phyloP scores from a whole-genome alignment of 352 stramenopile genomes.

The Phytopythium delawarense region DNA sequence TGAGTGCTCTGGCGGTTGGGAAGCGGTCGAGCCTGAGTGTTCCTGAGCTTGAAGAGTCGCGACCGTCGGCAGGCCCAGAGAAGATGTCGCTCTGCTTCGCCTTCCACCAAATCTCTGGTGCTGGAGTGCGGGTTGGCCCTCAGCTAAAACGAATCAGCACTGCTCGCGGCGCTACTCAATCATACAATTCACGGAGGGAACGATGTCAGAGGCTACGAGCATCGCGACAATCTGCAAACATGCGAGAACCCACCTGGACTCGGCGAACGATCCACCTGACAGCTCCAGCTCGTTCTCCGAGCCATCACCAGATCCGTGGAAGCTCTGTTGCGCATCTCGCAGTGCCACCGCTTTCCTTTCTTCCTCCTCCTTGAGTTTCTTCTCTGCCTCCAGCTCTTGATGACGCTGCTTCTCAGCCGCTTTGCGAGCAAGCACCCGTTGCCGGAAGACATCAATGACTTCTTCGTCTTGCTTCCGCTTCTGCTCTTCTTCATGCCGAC shows the following conservation, averaged over 20 bases:
- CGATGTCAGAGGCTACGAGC: neutral
- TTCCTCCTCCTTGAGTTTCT: slow-evolving; percentile 29
- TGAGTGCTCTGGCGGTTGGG: neutral
- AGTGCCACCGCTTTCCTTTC: slow-evolving; percentile 26
- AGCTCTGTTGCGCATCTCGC: slow-evolving; percentile 7
- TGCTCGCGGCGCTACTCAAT: slow-evolving; percentile 35
- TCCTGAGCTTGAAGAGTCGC: slow-evolving; percentile 8
- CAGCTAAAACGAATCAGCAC: slow-evolving; percentile 51
- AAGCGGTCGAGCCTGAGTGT: neutral
- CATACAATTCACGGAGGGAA: slow-evolving; percentile 2
- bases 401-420: slow-evolving; percentile 57
- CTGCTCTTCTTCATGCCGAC: slow-evolving; percentile 28
- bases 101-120: neutral
- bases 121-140: neutral
- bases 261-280: slow-evolving; percentile 56
- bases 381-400: slow-evolving; percentile 33
- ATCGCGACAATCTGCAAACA: slow-evolving; percentile 5
- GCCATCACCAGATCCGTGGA: slow-evolving; percentile 16
- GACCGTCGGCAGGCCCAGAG: neutral
- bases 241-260: slow-evolving; percentile 47
- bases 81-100: neutral
- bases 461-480: slow-evolving; percentile 59
- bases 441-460: slow-evolving; percentile 56
- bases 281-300: slow-evolving; percentile 56
- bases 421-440: slow-evolving; percentile 58